Conservation (phyloP, 139 green algal genomes). For the Tetradesmus obliquus region DNA sequence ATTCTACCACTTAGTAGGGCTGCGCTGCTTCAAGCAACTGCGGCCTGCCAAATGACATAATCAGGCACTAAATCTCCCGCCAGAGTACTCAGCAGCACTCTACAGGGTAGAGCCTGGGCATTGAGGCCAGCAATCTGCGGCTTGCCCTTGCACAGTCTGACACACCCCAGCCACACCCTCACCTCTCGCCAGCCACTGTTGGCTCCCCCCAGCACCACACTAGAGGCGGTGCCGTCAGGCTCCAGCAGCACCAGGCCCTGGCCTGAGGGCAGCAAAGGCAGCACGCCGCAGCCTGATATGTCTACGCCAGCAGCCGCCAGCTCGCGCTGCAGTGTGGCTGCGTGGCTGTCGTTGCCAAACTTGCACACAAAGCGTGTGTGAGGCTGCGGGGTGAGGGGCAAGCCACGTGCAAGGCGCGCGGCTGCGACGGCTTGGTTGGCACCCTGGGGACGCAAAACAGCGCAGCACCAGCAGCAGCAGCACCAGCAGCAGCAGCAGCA, state of each 20-base stretch:
- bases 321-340: constrained; percentile 46
- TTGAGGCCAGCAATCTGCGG: too few species aligned
- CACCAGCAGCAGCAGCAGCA: neutral
- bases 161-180: neutral
- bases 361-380: constrained; percentile 50
- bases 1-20: too few species aligned
- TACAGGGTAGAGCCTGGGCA: too few species aligned
- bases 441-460: constrained; percentile 42
- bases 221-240: constrained; percentile 65
- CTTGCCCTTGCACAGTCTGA: too few species aligned
- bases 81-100: too few species aligned
- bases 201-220: constrained; percentile 75
- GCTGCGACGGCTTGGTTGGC: constrained; percentile 79
- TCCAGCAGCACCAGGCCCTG: constrained; percentile 82
- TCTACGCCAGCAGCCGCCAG: constrained; percentile 60
- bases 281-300: constrained; percentile 44
- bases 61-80: too few species aligned
- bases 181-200: constrained; percentile 58
- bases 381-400: neutral
- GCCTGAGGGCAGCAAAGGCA: constrained; percentile 48
- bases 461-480: neutral
- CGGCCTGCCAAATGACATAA: too few species aligned
- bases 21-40: too few species aligned
- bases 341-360: constrained; percentile 73
- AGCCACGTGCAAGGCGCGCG: constrained; percentile 40